Conservation (phyloP, 768 basidiomycete species). For the Tephrocybe rancida region DNA sequence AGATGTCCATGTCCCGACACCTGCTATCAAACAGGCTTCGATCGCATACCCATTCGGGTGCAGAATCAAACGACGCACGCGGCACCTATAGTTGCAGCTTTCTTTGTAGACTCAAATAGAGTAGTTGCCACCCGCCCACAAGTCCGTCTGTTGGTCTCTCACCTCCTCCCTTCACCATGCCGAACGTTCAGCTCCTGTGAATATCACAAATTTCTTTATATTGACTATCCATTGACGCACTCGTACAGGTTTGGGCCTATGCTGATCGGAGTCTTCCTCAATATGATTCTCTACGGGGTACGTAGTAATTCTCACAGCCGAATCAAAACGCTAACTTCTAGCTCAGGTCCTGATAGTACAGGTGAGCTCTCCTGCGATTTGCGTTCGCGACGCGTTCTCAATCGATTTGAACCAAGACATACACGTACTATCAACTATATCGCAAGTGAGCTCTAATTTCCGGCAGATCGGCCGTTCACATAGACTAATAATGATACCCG, state of each 20-base stretch:
- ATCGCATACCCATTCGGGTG: conserved; percentile 3
- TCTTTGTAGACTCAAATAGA: conserved; percentile 6
- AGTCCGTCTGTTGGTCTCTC: not conserved
- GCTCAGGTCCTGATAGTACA: conserved; percentile 15
- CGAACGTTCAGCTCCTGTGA: conserved; percentile 19
- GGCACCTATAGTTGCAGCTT: not conserved
- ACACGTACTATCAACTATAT: conserved; percentile 35
- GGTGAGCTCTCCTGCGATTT: not conserved
- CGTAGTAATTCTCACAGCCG: conserved; percentile 11
- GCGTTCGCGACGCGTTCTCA: no score
- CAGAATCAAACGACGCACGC: not conserved
- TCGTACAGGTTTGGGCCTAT: conserved; percentile 28
- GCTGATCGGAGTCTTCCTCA: conserved; percentile 33
- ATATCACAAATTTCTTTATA: not conserved
- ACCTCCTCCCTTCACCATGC: conserved; percentile 11
- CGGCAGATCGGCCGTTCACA: not conserved
- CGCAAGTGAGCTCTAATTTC: conserved; percentile 23
- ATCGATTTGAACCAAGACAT: no score
- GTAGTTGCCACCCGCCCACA: not conserved
- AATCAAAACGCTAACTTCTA: not conserved
- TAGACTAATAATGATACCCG: not conserved
- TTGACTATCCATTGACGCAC: no score
- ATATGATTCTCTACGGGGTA: conserved; percentile 31
- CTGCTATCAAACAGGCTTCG: conserved; percentile 7
- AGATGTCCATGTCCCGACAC: not conserved